Conservation (phyloP, 2,329 filamentous ascomycete genomes). For the Trichoderma oligosporum region DNA sequence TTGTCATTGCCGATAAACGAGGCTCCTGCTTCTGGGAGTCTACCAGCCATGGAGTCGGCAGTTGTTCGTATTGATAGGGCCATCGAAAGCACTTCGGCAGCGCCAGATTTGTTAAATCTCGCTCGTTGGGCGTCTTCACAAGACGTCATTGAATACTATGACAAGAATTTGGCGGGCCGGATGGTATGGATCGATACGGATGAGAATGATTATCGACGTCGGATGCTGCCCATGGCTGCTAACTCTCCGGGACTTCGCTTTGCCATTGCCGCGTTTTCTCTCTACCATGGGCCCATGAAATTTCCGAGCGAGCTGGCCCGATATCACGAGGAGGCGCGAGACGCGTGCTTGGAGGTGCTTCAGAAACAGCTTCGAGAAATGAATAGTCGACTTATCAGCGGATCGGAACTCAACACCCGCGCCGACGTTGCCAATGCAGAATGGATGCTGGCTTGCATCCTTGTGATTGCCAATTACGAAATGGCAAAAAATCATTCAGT, state of each 20-base stretch:
- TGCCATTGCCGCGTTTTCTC: conserved; percentile 30
- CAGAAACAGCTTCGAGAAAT: conserved; percentile 26
- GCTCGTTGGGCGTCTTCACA: conserved; percentile 23
- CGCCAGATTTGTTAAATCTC: conserved; percentile 18
- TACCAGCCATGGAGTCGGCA: neutral
- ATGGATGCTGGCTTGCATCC: conserved; percentile 32
- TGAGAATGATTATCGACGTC: conserved; percentile 30
- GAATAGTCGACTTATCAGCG: conserved; percentile 25
- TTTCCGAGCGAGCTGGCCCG: conserved; percentile 23
- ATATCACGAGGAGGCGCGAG: conserved; percentile 29
- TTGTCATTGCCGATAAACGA: neutral
- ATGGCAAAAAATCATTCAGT: conserved; percentile 28
- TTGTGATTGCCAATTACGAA: conserved; percentile 32
- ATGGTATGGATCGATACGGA: conserved; percentile 34
- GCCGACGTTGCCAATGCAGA: conserved; percentile 28
- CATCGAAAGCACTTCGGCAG: conserved; percentile 1
- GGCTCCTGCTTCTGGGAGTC: neutral
- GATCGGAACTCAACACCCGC: conserved; percentile 24
- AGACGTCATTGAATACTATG: conserved; percentile 30
- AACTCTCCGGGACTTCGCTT: conserved; percentile 28
- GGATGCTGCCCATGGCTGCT: conserved; percentile 27
- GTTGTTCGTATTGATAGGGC: neutral
- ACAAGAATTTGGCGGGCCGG: conserved; percentile 29
- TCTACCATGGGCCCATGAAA: conserved; percentile 24
- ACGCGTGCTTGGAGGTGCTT: conserved; percentile 29